A percentile compares a stretch with the other conserved stretches of the same genome.
Conservation (phyloP, 2,329 filamentous ascomycete species). For the Fusarium concolor region DNA sequence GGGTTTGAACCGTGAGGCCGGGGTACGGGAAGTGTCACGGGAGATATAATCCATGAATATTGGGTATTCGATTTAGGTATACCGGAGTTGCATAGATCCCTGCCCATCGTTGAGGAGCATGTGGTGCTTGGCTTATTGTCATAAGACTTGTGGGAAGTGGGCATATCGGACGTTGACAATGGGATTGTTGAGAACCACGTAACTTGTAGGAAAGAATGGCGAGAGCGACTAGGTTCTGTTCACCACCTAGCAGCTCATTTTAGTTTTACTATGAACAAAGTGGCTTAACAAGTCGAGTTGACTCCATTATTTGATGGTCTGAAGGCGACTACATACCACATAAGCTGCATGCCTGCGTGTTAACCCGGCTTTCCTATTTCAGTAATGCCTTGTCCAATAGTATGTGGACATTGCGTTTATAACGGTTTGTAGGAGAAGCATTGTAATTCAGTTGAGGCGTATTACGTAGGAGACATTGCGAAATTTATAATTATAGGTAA, state of each 20-base stretch:
- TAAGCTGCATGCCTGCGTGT: background rate
- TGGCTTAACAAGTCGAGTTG: background rate
- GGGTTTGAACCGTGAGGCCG: conserved; percentile 23
- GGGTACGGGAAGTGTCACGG: conserved; percentile 18
- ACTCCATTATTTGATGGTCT: background rate
- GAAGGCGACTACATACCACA: background rate
- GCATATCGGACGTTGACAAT: background rate
- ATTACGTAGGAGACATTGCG: too few species aligned
- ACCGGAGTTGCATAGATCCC: background rate
- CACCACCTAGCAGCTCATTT: too few species aligned
- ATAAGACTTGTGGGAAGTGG: conserved; percentile 4
- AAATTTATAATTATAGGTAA: too few species aligned
- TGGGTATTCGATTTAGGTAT: conserved; percentile 1
- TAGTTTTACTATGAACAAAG: too few species aligned
- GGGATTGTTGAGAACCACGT: conserved; percentile 6
- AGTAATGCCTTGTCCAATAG: background rate
- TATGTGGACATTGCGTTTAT: too few species aligned
- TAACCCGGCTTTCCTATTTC: conserved; percentile 2
- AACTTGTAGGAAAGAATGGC: background rate
- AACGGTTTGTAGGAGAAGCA: too few species aligned
- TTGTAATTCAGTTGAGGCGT: too few species aligned
- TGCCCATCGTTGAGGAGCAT: conserved; percentile 6
- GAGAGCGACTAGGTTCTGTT: too few species aligned
- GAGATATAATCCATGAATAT: conserved; percentile 5
- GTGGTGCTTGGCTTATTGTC: conserved; percentile 14